Conservation (phyloP, 148 eudicot genomes). For the Vaccinium vitisidaea region DNA sequence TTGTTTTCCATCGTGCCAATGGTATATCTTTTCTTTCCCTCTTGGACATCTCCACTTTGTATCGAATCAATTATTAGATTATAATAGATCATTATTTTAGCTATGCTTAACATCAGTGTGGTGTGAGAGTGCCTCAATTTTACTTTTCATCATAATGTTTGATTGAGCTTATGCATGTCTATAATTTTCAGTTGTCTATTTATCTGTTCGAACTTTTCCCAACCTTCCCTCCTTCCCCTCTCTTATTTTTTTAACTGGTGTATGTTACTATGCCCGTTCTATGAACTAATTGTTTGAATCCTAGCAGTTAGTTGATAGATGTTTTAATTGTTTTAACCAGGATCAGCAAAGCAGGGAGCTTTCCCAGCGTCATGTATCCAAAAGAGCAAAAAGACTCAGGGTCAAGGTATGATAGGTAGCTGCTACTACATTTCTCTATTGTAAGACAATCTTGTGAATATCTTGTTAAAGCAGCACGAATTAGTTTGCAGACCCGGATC, state of each 20-base stretch:
- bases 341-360: conserved; percentile 99
- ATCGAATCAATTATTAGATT: too few species aligned
- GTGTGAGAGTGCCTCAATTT: too few species aligned
- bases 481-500: not conserved
- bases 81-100: too few species aligned
- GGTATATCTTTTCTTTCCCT: too few species aligned
- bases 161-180: not conserved
- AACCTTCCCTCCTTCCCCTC: not conserved
- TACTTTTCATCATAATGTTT: too few species aligned
- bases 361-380: conserved; percentile 88
- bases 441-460: not conserved
- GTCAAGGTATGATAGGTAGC: conserved; percentile 47
- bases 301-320: not conserved
- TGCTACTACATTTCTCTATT: conserved; percentile 9
- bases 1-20: too few species aligned
- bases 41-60: too few species aligned
- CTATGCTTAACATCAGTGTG: too few species aligned
- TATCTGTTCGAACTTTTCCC: not conserved
- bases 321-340: conserved; percentile 32
- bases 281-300: not conserved
- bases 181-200: not conserved
- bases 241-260: not conserved
- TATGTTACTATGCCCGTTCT: not conserved
- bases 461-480: not conserved
- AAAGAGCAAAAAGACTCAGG: conserved; percentile 83